Conservation (phyloP, 768 basidiomycete genomes). For the Tulasnella sp. region DNA sequence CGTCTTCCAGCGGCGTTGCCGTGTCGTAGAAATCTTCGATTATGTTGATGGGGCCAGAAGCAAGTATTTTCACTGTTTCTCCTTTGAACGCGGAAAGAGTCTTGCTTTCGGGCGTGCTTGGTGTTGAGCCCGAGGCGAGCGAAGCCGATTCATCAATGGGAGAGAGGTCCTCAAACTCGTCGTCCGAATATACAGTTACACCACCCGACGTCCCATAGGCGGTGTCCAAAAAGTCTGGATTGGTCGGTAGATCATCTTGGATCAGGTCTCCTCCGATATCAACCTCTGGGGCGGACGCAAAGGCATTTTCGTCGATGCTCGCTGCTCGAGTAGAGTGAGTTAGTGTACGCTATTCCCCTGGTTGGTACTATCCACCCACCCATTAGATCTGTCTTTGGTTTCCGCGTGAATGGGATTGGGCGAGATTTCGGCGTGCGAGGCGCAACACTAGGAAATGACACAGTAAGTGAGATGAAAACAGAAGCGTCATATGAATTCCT, state of each 20-base stretch:
- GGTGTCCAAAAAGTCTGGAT: slow-evolving; percentile 80
- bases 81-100: slow-evolving; percentile 61
- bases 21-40: slow-evolving; percentile 72
- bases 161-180: slow-evolving; percentile 52
- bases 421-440: slow-evolving; percentile 6
- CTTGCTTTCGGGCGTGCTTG: slow-evolving; percentile 10
- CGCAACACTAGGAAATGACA: slow-evolving; percentile 32
- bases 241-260: slow-evolving; percentile 77
- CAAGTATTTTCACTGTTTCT: slow-evolving; percentile 80
- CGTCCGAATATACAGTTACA: slow-evolving; percentile 64
- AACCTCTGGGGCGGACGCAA: slow-evolving; percentile 66
- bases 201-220: slow-evolving; percentile 78
- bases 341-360: background rate
- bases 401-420: slow-evolving; percentile 19
- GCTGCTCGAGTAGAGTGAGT: slow-evolving; percentile 30
- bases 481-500: background rate
- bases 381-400: slow-evolving; percentile 13
- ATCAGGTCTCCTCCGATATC: slow-evolving; percentile 84
- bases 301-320: slow-evolving; percentile 74
- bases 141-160: slow-evolving; percentile 28
- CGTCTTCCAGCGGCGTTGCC: slow-evolving; percentile 50
- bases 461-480: slow-evolving; percentile 38
- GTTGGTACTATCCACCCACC: background rate
- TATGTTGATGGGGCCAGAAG: slow-evolving; percentile 57
- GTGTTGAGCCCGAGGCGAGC: background rate